Conservation (phyloP, 2,329 filamentous ascomycete genomes). For the Epichloe coenophiala region DNA sequence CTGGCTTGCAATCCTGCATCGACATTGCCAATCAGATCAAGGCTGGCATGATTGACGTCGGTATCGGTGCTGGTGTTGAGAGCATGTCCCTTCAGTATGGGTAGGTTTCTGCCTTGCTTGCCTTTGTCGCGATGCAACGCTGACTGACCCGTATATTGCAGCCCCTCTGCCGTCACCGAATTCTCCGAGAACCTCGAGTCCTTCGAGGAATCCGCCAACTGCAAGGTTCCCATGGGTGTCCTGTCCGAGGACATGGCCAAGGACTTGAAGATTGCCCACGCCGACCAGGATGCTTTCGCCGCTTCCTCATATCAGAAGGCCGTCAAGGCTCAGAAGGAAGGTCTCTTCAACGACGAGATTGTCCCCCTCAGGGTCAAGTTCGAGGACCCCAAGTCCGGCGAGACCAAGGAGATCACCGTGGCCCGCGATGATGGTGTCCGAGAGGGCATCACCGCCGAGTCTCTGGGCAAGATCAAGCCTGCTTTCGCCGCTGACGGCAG, state of each 20-base stretch:
- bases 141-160: conserved; percentile 16
- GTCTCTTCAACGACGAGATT: conserved; percentile 91
- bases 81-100: conserved; percentile 92
- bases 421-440: conserved; percentile 78
- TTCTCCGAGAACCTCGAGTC: conserved; percentile 82
- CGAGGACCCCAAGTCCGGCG: conserved; percentile 80
- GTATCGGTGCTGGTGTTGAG: conserved; percentile 89
- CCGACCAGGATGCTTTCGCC: conserved; percentile 80
- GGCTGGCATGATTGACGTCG: conserved; percentile 86
- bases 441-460: conserved; percentile 72
- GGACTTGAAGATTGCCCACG: conserved; percentile 59
- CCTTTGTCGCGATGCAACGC: background rate
- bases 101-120: conserved; percentile 29
- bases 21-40: conserved; percentile 91
- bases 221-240: conserved; percentile 94
- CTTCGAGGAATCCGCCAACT: conserved; percentile 75
- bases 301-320: conserved; percentile 90
- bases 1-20: conserved; percentile 80
- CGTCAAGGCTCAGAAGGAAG: conserved; percentile 65
- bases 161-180: conserved; percentile 74
- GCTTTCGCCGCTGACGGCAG: conserved; percentile 84
- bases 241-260: conserved; percentile 92
- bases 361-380: conserved; percentile 73
- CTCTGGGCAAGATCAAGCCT: conserved; percentile 77
- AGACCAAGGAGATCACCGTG: conserved; percentile 73